Conservation (phyloP, 768 basidiomycete species). For the Nidularia sp. region DNA sequence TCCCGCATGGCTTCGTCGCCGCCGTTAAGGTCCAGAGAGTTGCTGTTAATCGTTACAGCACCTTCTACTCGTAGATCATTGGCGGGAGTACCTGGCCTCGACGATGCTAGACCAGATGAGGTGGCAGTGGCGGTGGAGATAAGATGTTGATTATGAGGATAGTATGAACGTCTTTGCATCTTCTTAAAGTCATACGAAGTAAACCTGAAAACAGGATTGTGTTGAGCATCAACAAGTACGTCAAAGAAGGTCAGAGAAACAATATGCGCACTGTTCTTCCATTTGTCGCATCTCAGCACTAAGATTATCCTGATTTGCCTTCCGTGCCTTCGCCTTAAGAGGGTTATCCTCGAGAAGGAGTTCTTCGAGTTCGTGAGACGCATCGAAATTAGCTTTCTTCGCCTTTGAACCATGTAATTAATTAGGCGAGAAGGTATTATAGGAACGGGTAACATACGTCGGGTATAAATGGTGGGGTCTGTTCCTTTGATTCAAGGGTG, state of each 20-base stretch:
- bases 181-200: conserved; percentile 89
- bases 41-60: conserved; percentile 33
- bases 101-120: conserved; percentile 64
- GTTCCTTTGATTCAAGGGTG: conserved; percentile 71
- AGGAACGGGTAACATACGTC: conserved; percentile 49
- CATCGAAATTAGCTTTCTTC: conserved; percentile 99
- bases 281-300: conserved; percentile 93
- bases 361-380: conserved; percentile 97
- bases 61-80: conserved; percentile 44
- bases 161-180: conserved; percentile 89
- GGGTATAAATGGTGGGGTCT: conserved; percentile 81
- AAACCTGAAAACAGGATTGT: conserved; percentile 42
- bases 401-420: conserved; percentile 43
- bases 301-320: conserved; percentile 84
- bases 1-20: conserved; percentile 25
- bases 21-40: conserved; percentile 36
- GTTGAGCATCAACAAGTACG: conserved; percentile 1
- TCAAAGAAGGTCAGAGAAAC: conserved; percentile 1
- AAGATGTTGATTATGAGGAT: conserved; percentile 76
- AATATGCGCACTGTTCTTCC: conserved; percentile 86
- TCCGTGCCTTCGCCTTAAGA: conserved; percentile 89
- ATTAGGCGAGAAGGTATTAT: conserved; percentile 5
- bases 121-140: conserved; percentile 73
- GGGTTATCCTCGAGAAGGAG: conserved; percentile 95
- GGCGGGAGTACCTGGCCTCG: conserved; percentile 71